Evolutionary conservation across 805 yeast genomes (phyloP), one percentile per base, ranked within the genome.

Genomic region (Isabelozyma pseudorhagii): DNA sequence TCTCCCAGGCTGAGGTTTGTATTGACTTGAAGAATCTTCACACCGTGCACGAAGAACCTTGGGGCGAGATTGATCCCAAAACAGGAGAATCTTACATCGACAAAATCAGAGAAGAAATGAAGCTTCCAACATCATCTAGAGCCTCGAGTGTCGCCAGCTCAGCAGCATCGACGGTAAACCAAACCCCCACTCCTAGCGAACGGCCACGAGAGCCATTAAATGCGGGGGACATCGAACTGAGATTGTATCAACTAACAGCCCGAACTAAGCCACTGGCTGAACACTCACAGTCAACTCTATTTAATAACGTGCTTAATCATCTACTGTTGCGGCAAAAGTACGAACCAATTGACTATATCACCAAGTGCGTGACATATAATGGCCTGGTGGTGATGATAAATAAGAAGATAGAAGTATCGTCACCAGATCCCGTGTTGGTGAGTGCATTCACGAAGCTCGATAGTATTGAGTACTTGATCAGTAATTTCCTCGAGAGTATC

Each of bases 361-460:
- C 85, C 14, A 77, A 85, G 52, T 81, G 88, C 48, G 67, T 84
- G 13, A 85, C 91, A 0, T 85, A 78, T 61, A 69, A 79, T 50
- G 69, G 72, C 40, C 72, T 69, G 54, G 89, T 85, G 42, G 91
- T 85, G 25, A 81, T 82, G 59, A 82, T 85, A 25, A 67, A 71
- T 52, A 84, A 80, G 51, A 82, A 81, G 49, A 67, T 83, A 18
- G 82, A 81, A 50, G 82, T 84, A 3, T 75, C 82, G 27, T 78
- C 85, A 3, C 83, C 87, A 21, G 93, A 87, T 57, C 92, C 92
- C 2, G 74, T 81, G 8, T 62, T 87, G 47, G 71, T 85, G 38
- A 80, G 86, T 45, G 77, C 84, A 1, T 77, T 81, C 53, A 78
- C 87, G 5, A 86, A 86, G 58, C 68, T 87, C 52, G 85, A 78